A percentile compares a stretch with the other conserved stretches of the same genome.
Evolutionary conservation across 352 stramenopile species (phyloP).

Genomic region (Globisporangium middletonii): DNA sequence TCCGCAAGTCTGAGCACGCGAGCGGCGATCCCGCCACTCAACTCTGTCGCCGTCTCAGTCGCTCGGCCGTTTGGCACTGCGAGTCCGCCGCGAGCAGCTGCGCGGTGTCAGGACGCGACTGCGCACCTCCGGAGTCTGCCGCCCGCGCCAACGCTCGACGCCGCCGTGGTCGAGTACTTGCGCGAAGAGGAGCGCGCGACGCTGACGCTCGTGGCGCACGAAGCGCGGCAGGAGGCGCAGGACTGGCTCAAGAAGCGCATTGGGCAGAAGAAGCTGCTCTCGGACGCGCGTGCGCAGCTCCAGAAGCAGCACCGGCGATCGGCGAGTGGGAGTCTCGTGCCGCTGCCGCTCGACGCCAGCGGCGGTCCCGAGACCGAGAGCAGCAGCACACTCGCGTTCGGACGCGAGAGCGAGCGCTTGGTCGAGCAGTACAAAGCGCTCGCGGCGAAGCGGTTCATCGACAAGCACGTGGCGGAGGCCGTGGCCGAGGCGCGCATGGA

Average conservation of each 20-base stretch:
- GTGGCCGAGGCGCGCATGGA: slow-evolving; percentile 50
- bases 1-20: no score
- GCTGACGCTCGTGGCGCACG: slow-evolving; percentile 57
- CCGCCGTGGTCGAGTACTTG: slow-evolving; percentile 31
- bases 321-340: slow-evolving; percentile 28
- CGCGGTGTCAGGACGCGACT: neutral
- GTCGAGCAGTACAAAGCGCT: slow-evolving; percentile 44
- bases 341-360: neutral
- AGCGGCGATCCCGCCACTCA: no score
- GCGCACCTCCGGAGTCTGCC: slow-evolving; percentile 20
- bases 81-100: no score
- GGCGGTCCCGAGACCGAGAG: neutral
- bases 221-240: slow-evolving; percentile 54
- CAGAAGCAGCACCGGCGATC: slow-evolving; percentile 38
- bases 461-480: slow-evolving; percentile 66
- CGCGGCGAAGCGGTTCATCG: slow-evolving; percentile 59
- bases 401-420: slow-evolving; percentile 27
- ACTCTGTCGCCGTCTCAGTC: no score
- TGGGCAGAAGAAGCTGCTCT: slow-evolving; percentile 71
- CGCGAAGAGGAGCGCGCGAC: slow-evolving; percentile 57
- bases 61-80: no score
- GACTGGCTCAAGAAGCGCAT: slow-evolving; percentile 72
- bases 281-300: slow-evolving; percentile 50
- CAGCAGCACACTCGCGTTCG: slow-evolving; percentile 1
- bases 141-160: slow-evolving; percentile 21